phyloP scores from a whole-genome alignment of 2,329 filamentous ascomycete species.

The Xylariaceae sp. region DNA sequence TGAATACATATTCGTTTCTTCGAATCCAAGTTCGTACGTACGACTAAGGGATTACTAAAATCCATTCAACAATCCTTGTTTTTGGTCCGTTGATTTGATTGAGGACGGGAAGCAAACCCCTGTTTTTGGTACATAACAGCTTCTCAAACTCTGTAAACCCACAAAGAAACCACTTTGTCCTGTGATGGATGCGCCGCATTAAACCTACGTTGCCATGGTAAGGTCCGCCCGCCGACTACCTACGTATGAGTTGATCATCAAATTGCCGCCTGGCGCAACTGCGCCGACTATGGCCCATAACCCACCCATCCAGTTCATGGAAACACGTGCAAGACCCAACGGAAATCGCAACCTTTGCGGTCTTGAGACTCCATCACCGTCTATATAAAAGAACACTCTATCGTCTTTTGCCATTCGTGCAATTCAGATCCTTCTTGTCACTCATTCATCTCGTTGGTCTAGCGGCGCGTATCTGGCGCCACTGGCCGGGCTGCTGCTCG shows the following conservation, averaged over 20 bases:
- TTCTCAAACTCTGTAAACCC: conserved; percentile 1
- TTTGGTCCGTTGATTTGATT: not conserved
- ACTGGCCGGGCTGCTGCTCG: conserved; percentile 31
- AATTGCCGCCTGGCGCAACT: conserved; percentile 3
- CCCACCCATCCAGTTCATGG: conserved; percentile 1
- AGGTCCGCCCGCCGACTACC: not conserved
- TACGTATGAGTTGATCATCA: conserved; percentile 5
- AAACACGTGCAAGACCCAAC: conserved; percentile 10
- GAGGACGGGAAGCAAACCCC: not conserved
- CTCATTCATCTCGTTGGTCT: conserved; percentile 38
- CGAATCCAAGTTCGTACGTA: no score
- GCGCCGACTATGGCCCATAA: conserved; percentile 3
- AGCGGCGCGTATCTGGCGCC: conserved; percentile 38
- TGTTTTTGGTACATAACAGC: not conserved
- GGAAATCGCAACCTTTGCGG: conserved; percentile 18
- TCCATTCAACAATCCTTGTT: not conserved
- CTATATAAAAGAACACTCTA: conserved; percentile 25
- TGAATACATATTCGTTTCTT: no score
- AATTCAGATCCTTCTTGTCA: conserved; percentile 19
- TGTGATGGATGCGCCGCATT: conserved; percentile 1
- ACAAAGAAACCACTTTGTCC: not conserved
- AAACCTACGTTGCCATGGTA: not conserved
- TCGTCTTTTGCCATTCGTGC: conserved; percentile 17
- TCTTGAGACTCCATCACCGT: conserved; percentile 20
- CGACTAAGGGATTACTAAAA: no score